These are phyloP conservation scores for Neofusicoccum ribis DNA, from an alignment of 2,329 filamentous ascomycete species.

Conservation along the genomic window DNA sequence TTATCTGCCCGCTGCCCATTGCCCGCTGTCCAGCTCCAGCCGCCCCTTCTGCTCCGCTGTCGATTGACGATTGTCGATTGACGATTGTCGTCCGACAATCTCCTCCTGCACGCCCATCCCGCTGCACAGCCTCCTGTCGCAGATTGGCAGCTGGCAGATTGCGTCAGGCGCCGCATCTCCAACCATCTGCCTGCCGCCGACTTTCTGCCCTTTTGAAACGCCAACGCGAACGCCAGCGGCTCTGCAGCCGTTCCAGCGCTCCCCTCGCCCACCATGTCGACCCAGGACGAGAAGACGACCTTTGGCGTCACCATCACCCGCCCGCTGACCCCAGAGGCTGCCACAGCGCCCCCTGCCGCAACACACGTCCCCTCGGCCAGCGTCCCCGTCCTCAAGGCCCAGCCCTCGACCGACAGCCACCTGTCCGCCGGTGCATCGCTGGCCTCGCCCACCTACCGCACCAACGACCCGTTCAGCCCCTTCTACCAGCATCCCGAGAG, in stretches of 20 bases:
- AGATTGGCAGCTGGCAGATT: constrained; percentile 5
- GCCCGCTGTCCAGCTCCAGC: neutral
- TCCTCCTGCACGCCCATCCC: neutral
- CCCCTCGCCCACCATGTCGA: neutral
- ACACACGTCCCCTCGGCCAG: neutral
- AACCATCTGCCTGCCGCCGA: constrained; percentile 5
- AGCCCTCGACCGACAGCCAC: constrained; percentile 15
- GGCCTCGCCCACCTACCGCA: constrained; percentile 27
- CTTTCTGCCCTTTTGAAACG: neutral
- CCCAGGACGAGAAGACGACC: constrained; percentile 17
- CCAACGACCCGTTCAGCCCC: constrained; percentile 45
- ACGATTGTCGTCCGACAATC: neutral
- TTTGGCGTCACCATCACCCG: constrained; percentile 21
- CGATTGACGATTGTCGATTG: neutral
- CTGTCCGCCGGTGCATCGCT: neutral
- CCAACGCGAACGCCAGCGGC: neutral
- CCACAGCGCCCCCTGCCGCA: neutral
- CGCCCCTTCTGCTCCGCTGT: neutral
- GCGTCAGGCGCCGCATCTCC: neutral
- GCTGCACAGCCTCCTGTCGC: constrained; percentile 9
- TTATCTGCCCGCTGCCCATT: constrained; percentile 1
- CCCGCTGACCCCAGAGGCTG: constrained; percentile 10
- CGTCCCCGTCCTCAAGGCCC: constrained; percentile 4
- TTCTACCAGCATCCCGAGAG: constrained; percentile 50
- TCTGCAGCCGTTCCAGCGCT: neutral